Evolutionary conservation across 116 monocot species (phyloP).

Genomic region (Dioscorea cayenensis): DNA sequence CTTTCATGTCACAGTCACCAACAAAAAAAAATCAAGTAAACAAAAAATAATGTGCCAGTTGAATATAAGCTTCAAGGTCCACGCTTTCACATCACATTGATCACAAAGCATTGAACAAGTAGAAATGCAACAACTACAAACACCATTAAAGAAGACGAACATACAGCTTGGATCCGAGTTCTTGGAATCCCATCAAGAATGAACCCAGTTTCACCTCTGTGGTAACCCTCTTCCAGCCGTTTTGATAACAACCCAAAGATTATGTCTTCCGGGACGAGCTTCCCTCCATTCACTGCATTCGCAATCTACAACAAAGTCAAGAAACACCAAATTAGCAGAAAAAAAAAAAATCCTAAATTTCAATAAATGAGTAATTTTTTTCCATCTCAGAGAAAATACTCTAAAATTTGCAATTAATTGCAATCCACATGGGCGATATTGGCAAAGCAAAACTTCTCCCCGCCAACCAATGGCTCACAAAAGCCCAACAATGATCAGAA

Average conservation of each 20-base stretch:
- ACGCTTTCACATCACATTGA: no score
- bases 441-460: neutral
- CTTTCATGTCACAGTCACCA: no score
- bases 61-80: no score
- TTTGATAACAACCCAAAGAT: constrained; percentile 80
- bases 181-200: constrained; percentile 85
- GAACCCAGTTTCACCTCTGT: constrained; percentile 74
- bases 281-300: constrained; percentile 84
- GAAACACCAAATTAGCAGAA: neutral
- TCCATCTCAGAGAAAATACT: no score
- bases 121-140: neutral
- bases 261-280: constrained; percentile 83
- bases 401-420: neutral
- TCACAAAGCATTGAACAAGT: no score
- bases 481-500: neutral
- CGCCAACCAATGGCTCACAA: neutral
- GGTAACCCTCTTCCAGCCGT: constrained; percentile 63
- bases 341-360: neutral
- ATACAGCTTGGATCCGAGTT: constrained; percentile 76
- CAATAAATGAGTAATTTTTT: neutral
- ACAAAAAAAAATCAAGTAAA: no score
- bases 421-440: neutral
- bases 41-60: no score
- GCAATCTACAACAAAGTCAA: constrained; percentile 43
- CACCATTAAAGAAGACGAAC: neutral